Percentiles rank a stretch among this genome's conserved stretches.
phyloP scores from a whole-genome alignment of 441 rosid species.

The Manihot esculenta region DNA sequence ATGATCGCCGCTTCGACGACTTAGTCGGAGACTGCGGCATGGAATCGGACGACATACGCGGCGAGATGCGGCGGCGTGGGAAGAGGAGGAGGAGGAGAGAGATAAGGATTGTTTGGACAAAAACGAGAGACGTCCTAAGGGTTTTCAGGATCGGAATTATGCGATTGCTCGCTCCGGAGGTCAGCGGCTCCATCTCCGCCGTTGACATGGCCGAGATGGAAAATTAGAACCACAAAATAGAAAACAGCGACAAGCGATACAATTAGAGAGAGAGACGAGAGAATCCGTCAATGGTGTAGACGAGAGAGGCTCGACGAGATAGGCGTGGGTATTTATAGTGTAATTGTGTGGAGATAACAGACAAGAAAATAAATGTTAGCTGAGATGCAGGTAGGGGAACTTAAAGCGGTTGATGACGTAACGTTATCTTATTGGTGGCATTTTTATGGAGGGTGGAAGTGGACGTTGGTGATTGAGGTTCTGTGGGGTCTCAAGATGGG shows the following conservation, averaged over 20 bases:
- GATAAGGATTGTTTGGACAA: slow-evolving; percentile 48
- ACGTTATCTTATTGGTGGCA: neutral
- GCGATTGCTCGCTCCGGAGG: slow-evolving; percentile 96
- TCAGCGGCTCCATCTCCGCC: slow-evolving; percentile 75
- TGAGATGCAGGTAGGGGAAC: neutral
- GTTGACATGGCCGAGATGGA: slow-evolving; percentile 39
- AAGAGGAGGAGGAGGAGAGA: slow-evolving; percentile 55
- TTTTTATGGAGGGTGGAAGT: neutral
- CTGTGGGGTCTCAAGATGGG: neutral
- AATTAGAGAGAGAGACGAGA: neutral
- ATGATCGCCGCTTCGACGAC: slow-evolving; percentile 39
- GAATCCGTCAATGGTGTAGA: neutral
- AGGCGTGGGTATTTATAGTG: slow-evolving; percentile 3
- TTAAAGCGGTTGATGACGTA: slow-evolving; percentile 7
- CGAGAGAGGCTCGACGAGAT: neutral
- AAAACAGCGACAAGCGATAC: neutral
- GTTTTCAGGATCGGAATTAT: slow-evolving; percentile 68
- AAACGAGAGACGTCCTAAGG: slow-evolving; percentile 44
- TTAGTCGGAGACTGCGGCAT: slow-evolving; percentile 31
- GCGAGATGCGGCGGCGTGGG: slow-evolving; percentile 48
- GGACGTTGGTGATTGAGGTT: neutral
- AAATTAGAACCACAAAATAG: neutral
- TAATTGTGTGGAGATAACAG: neutral
- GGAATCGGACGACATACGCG: slow-evolving; percentile 21
- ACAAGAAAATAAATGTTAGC: neutral